Evolutionary conservation across 495 filamentous ascomycete genomes (phyloP), one percentile per base, ranked within the genome.

Genomic region (Hyaloscypha finlandica): DNA sequence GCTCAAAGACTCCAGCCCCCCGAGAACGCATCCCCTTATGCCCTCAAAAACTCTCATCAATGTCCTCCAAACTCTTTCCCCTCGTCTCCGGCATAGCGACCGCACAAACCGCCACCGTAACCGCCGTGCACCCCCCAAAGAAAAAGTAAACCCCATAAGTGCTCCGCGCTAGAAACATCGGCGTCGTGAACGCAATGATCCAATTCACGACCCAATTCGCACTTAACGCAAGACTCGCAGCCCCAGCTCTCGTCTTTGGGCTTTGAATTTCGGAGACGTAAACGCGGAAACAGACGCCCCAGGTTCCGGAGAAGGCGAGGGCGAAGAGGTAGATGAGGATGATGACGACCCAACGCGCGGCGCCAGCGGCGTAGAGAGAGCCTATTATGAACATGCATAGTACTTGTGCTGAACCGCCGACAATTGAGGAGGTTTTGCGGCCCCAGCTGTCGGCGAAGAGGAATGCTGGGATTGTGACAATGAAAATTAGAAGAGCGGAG

Each of bases 121-220:
- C 64, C 16, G 86, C 61, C 2, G 81, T 74, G 8, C 73, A 62
- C 8, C 78, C 74, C 29, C 84, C 88, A 65, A 86, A 89, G 9
- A 90, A 71, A 59, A 89, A 89, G 70, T 90, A 90, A 0, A 83
- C 81, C 1, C 84, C 86, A 51, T 74, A 89, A 6, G 78, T 80
- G 8, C 81, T 85, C 6, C 79, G 80, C 0, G 83, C 81, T 16
- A 91, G 76, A 19, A 92, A 76, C 8, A 89, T 81, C 0, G 88
- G 89, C 0, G 88, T 88, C 5, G 82, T 81, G 59, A 90, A 79
- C 1, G 88, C 88, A 2, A 90, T 82, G n/a, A 90, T 70, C 73
- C 85, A 90, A 70, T 90, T 90, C 0, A 70, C 54, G 12, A 80
- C 65, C 82, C 83, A 86, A 64, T 86, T 86, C 37, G 77, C 77